phyloP scores from a whole-genome alignment of 2,329 filamentous ascomycete species.

The Scedosporium aurantiacum region DNA sequence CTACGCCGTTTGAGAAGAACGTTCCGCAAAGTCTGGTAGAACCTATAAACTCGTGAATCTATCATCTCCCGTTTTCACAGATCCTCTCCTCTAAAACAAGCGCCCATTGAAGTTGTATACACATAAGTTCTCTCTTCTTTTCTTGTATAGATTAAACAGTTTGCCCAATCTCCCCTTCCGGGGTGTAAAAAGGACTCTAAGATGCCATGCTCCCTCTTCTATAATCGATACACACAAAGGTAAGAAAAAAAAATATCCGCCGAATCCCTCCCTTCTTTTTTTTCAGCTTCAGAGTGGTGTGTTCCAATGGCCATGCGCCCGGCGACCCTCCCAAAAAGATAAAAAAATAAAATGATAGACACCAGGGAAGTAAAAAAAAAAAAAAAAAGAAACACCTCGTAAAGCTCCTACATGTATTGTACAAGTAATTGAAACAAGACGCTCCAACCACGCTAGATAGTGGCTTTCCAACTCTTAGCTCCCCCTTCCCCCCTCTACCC shows the following conservation, averaged over 20 bases:
- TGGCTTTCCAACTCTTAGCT: background rate
- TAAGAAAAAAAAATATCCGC: background rate
- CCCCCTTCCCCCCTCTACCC: background rate
- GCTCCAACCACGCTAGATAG: background rate
- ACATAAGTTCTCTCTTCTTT: too few species aligned
- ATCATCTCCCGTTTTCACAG: too few species aligned
- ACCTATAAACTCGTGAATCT: too few species aligned
- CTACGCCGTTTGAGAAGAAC: too few species aligned
- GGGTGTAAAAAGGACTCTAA: background rate
- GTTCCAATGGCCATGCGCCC: background rate
- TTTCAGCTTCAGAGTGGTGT: background rate
- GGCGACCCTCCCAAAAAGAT: background rate
- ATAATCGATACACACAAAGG: background rate
- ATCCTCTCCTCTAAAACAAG: too few species aligned
- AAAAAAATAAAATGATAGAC: background rate
- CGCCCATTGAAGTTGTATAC: too few species aligned
- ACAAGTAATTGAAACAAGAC: background rate
- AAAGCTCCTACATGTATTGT: constrained; percentile 1
- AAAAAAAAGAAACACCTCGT: background rate
- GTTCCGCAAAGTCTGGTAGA: too few species aligned
- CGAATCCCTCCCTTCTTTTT: background rate
- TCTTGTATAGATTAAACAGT: background rate
- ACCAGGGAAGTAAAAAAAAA: background rate
- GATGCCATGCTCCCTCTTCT: background rate
- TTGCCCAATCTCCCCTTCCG: background rate